Evolutionary conservation across 1,284 basidiomycete species (phyloP).

Genomic region (Cutaneotrichosporon mucoides): DNA sequence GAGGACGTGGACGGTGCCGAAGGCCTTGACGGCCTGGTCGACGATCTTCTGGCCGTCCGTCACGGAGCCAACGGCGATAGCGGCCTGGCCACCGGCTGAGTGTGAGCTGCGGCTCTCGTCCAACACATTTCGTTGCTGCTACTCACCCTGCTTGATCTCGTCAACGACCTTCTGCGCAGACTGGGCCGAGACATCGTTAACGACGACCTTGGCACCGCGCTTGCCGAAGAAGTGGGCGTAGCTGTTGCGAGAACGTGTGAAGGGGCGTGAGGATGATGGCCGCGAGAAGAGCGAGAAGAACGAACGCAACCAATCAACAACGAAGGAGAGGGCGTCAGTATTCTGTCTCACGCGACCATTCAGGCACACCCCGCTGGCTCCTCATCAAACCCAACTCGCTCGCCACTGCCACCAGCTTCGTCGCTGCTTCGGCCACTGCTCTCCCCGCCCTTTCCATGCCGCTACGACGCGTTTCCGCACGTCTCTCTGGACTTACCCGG

Average conservation of each 20-base stretch:
- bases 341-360: neutral
- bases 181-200: conserved; percentile 86
- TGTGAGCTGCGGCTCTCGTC: neutral
- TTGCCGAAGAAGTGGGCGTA: conserved; percentile 88
- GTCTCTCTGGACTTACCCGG: neutral
- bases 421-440: too few species aligned
- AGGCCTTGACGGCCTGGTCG: conserved; percentile 75
- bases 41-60: conserved; percentile 85
- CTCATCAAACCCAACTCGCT: too few species aligned
- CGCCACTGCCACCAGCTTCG: too few species aligned
- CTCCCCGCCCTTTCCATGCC: too few species aligned
- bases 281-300: too few species aligned
- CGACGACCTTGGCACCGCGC: conserved; percentile 87
- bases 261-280: neutral
- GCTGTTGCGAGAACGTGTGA: conserved; percentile 50
- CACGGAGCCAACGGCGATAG: conserved; percentile 82
- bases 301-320: too few species aligned
- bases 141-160: conserved; percentile 75
- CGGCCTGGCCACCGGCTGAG: conserved; percentile 78
- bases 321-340: neutral
- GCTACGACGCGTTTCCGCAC: neutral
- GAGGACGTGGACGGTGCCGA: conserved; percentile 75
- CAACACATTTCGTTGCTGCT: too few species aligned
- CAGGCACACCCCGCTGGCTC: neutral
- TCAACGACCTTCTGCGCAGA: conserved; percentile 91